Evolutionary conservation across 2,329 filamentous ascomycete genomes (phyloP).

Genomic region (Phialophora verrucosa): DNA sequence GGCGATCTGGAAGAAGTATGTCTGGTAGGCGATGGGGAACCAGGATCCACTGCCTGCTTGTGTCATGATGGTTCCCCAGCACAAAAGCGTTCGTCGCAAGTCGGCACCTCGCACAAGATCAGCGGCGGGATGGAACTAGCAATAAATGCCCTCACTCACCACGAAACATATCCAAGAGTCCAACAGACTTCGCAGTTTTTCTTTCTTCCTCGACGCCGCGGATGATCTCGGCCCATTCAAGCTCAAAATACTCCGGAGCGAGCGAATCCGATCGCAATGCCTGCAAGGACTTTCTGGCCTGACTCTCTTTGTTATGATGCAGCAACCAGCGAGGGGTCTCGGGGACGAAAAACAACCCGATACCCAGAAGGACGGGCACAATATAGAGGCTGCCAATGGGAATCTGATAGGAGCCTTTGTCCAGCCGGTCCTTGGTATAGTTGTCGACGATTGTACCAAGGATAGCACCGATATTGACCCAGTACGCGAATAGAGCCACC

Average conservation of each 20-base stretch:
- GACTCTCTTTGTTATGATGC: constrained; percentile 36
- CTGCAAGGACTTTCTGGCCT: constrained; percentile 21
- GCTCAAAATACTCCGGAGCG: constrained; percentile 26
- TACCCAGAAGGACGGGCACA: constrained; percentile 37
- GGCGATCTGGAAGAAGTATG: constrained; percentile 49
- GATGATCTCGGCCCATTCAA: constrained; percentile 35
- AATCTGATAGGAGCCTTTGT: constrained; percentile 43
- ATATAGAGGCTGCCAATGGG: constrained; percentile 40
- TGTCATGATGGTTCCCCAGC: constrained; percentile 55
- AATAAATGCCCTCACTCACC: constrained; percentile 13
- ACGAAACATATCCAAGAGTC: constrained; percentile 30
- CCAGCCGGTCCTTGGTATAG: constrained; percentile 42
- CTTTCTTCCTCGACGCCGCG: constrained; percentile 34
- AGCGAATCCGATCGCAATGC: constrained; percentile 14
- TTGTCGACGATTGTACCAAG: constrained; percentile 39
- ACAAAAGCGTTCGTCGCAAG: constrained; percentile 57
- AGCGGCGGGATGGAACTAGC: background rate
- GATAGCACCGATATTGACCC: constrained; percentile 37
- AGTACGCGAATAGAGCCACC: constrained; percentile 53
- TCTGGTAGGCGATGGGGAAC: constrained; percentile 59
- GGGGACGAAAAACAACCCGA: constrained; percentile 41
- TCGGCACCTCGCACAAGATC: constrained; percentile 48
- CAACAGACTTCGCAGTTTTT: constrained; percentile 24
- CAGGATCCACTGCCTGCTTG: constrained; percentile 55
- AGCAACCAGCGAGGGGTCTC: constrained; percentile 42